These are phyloP conservation scores for Psilocybe cyanescens DNA, from an alignment of 768 basidiomycete genomes.

Conservation along the genomic window DNA sequence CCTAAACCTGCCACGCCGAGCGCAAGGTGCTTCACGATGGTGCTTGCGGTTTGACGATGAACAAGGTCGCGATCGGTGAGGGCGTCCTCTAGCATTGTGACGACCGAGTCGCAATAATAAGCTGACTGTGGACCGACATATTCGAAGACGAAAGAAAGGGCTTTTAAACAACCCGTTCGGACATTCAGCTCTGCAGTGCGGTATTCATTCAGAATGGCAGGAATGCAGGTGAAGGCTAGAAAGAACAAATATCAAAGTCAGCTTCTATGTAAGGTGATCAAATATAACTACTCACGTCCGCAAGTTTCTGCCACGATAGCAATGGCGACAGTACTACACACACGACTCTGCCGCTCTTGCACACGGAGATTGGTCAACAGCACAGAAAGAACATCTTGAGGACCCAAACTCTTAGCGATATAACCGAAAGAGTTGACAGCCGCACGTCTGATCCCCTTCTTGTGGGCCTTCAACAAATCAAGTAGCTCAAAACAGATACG, in stretches of 20 bases:
- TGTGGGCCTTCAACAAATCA: constrained; percentile 97
- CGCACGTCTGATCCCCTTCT: constrained; percentile 97
- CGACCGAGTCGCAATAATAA: constrained; percentile 96
- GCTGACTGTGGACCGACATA: constrained; percentile 97
- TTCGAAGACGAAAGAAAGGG: constrained; percentile 98
- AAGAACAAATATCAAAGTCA: constrained; percentile 16
- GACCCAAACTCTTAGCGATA: constrained; percentile 98
- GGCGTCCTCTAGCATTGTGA: constrained; percentile 98
- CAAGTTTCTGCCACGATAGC: constrained; percentile 95
- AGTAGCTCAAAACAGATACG: constrained; percentile 98
- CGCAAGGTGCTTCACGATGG: constrained; percentile 97
- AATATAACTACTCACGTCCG: constrained; percentile 55
- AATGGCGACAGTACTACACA: constrained; percentile 98
- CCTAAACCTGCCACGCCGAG: constrained; percentile 96
- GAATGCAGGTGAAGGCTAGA: constrained; percentile 95
- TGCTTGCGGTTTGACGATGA: constrained; percentile 96
- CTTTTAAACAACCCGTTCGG: constrained; percentile 97
- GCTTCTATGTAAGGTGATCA: neutral
- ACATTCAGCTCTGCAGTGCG: constrained; percentile 98
- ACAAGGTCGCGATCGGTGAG: constrained; percentile 98
- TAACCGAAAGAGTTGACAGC: constrained; percentile 99
- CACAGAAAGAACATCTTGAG: constrained; percentile 96
- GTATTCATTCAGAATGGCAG: constrained; percentile 98
- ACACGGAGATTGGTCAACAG: constrained; percentile 95
- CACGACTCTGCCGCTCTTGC: constrained; percentile 98